phyloP scores from a whole-genome alignment of 1,139 yeast genomes.

The Arxiozyma bovina region DNA sequence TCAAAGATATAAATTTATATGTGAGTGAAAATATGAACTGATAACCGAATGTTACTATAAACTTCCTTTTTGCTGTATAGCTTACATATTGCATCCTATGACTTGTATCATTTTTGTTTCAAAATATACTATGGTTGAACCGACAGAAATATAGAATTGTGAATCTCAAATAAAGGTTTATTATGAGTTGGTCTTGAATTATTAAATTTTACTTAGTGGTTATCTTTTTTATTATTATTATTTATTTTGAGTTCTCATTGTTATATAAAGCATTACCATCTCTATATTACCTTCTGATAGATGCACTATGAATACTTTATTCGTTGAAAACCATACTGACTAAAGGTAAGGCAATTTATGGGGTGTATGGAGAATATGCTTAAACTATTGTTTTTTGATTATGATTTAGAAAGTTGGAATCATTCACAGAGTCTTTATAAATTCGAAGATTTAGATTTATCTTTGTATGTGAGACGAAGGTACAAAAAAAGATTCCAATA shows the following conservation, averaged over 20 bases:
- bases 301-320: background rate
- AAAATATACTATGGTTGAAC: background rate
- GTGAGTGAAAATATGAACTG: background rate
- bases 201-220: too few species aligned
- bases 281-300: background rate
- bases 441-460: conserved; percentile 12
- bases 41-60: too few species aligned
- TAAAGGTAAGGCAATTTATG: background rate
- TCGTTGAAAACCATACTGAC: background rate
- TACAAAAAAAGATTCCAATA: conserved; percentile 49
- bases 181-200: too few species aligned
- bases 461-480: conserved; percentile 44
- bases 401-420: conserved; percentile 2
- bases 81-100: too few species aligned
- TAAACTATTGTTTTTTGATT: conserved; percentile 1
- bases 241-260: too few species aligned
- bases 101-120: background rate
- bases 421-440: conserved; percentile 4
- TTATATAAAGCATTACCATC: too few species aligned
- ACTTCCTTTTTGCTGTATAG: background rate
- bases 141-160: too few species aligned
- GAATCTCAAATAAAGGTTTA: too few species aligned
- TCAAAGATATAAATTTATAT: too few species aligned
- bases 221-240: too few species aligned
- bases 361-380: background rate